Conservation (phyloP, 2,329 filamentous ascomycete genomes). For the Sporothrix curviconia region DNA sequence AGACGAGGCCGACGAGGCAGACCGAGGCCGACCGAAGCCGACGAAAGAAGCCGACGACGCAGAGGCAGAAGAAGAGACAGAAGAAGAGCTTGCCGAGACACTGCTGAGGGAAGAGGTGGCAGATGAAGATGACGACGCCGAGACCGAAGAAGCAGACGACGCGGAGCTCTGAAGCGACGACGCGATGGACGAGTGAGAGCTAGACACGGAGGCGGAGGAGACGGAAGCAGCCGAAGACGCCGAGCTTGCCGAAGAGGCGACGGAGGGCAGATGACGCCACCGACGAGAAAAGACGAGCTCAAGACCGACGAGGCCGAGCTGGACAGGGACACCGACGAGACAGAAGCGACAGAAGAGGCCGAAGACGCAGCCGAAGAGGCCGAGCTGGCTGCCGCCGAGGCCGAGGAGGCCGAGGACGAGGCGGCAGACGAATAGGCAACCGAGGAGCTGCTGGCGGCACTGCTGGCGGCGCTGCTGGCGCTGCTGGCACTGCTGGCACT, state of each 20-base stretch:
- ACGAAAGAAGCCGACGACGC: background rate
- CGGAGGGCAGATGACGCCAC: background rate
- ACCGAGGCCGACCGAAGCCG: too few relatives aligned
- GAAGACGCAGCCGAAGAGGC: background rate
- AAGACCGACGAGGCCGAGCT: background rate
- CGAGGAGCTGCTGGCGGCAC: too few relatives aligned
- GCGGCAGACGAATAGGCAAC: background rate
- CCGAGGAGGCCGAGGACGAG: background rate
- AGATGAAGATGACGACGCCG: background rate
- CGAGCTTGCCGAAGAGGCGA: too few relatives aligned
- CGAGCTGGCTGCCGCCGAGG: background rate
- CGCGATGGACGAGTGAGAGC: background rate
- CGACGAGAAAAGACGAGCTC: background rate
- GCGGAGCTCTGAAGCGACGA: background rate
- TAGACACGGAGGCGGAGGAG: background rate
- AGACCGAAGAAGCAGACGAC: background rate
- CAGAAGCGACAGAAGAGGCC: background rate
- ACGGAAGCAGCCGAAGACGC: background rate
- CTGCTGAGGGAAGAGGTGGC: background rate
- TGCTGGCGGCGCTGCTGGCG: background rate
- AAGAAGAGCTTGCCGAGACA: background rate
- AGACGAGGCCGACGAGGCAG: background rate
- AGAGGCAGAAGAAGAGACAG: background rate
- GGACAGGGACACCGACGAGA: background rate
- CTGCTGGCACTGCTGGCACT: background rate